Base-by-base conservation (phyloP, 257 asterid species). In the Galeopsis tetrahit region DNA sequence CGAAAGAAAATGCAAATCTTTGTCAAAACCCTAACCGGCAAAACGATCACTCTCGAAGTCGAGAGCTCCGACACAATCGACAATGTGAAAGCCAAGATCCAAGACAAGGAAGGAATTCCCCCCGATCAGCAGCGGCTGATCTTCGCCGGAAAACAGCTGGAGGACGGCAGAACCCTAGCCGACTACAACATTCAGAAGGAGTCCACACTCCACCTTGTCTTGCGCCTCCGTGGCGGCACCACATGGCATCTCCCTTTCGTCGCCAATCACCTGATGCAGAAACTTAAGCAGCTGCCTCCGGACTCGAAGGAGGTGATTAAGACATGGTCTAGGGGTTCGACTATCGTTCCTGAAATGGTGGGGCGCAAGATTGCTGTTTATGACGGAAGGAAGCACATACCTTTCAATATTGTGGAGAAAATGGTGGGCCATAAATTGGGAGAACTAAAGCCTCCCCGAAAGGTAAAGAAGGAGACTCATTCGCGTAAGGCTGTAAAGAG, bases 401-500 rank as follows among this genome's bases (percentile, higher is more conserved):
- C 86, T 6, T 85, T 81, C 48, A 76, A 77, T 5, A 85, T 85
- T 7, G 48, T 66, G 34, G 90, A 85, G 85, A 67, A 74, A 48
- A 85, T 85, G 90, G 90, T 85, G 81, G 90, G 90, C 51, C 90
- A 85, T 70, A 85, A 83, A 59, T 49, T 85, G 77, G 90, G 90
- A 17, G 90, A 85, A 31, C 70, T 85, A 55, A 58, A 52, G 49
- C 85, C 82, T 2, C 57, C 77, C n/a, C 82, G 82, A 9, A 10
- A 6, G 49, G 59, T 81, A 1, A 75, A 51, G 83, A 83, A 85
- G 84, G 85, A 83, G 75, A 66, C 77, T 43, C 88, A 85, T 31
- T 79, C 89, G 34, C 78, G 78, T 4, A 85, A 82, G 81, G 39
- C 73, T 38, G 70, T 70, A 3, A 85, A 82, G 85, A 66, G 17